Base-by-base conservation (phyloP, 192 early-diverging fungal species). In the Spizellomyces sp. region DNA sequence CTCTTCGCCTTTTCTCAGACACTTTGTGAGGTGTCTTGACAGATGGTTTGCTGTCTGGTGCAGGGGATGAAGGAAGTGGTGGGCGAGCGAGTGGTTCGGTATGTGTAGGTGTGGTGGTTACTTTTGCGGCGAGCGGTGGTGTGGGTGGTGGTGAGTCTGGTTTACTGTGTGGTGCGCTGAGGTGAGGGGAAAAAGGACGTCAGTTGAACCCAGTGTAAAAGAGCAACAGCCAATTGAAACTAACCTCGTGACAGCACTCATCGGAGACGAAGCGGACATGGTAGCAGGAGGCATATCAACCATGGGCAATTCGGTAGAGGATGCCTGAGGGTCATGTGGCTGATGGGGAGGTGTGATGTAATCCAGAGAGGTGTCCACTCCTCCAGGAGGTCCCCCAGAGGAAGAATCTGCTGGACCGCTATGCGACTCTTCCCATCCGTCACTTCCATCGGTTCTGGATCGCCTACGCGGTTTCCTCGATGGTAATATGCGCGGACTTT, bases 1-100 rank as follows among this genome's bases (percentile, higher is more conserved):
- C 69, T 22, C 69, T 57, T n/a, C 69, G 69, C 19, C 69, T 57
- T 36, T 70, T 60, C 50, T 70, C 69, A 0, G 69, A 70, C 12
- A 70, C 42, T 47, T 59, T 70, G 22, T 70, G 69, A 8, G 56
- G 45, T 8, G 12, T 61, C 22, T 27, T 14, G 59, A 14, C 12
- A 14, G 59, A 19, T 61, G 59, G 50, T 4, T 54, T 12, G 17
- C 17, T 12, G 50, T 19, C 17, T 19, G 50, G 4, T 54, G 12
- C 50, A n/a, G 50, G 50, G 50, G 17, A n/a, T 12, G 50, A 54
- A n/a, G 50, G 50, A 0, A 19, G 17, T 54, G 17, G 17, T 12
- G 50, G 12, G 17, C 50, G 12, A 19, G 12, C 14, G 14, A 19
- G 12, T n/a, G 4, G 17, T 54, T 12, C 50, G 17, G 50, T 2